These are phyloP conservation scores for Psophocarpus tetragonolobus DNA, from an alignment of 306 rosid genomes.

Conservation along the genomic window DNA sequence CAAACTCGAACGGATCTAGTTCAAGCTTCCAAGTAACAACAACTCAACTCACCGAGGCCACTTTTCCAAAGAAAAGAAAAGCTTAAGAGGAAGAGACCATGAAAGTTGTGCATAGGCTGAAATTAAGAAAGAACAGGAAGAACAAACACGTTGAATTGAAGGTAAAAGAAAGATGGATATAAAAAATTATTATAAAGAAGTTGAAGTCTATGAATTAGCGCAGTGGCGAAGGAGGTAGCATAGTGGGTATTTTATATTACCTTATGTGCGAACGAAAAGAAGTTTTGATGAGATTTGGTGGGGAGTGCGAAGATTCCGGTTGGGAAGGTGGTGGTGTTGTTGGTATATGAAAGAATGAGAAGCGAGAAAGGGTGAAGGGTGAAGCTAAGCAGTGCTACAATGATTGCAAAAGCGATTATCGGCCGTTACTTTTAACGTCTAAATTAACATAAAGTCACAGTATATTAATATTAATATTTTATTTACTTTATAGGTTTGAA, in stretches of 20 bases:
- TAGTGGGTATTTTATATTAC: constrained; percentile 12
- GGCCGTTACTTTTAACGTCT: constrained; percentile 39
- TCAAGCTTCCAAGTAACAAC: neutral
- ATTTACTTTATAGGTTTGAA: neutral
- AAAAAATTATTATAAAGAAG: too few relatives aligned
- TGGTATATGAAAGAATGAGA: neutral
- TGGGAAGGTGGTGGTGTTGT: neutral
- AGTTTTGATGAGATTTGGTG: constrained; percentile 7
- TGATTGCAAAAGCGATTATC: constrained; percentile 32
- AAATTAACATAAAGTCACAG: constrained; percentile 30
- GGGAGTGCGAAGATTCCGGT: constrained; percentile 6
- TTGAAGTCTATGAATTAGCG: neutral
- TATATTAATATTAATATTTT: neutral
- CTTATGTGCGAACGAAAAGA: constrained; percentile 8
- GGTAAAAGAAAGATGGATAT: neutral
- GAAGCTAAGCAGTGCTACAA: constrained; percentile 26
- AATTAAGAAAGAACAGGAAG: neutral
- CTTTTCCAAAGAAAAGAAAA: neutral
- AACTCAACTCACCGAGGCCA: too few relatives aligned
- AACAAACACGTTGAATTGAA: neutral
- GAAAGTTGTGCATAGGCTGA: neutral
- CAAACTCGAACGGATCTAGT: constrained; percentile 23
- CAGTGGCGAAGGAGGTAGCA: neutral
- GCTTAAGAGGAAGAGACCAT: neutral
- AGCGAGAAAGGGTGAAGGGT: neutral